Evolutionary conservation across 1,284 basidiomycete species (phyloP).

Genomic region (Rhodotorula sp.): DNA sequence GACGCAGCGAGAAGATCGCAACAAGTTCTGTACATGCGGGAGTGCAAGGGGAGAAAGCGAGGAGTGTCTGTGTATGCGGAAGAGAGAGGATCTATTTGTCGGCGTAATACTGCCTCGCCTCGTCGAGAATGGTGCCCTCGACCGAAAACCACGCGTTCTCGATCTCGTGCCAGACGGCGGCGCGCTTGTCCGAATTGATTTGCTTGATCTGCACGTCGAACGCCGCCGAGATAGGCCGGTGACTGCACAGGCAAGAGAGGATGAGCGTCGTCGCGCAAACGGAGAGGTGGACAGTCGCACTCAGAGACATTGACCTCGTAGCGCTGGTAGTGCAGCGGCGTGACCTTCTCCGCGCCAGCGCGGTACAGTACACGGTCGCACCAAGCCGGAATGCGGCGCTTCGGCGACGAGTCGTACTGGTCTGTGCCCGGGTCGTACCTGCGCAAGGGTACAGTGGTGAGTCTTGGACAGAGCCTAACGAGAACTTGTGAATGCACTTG

Average conservation of each 20-base stretch:
- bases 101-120: slow-evolving; percentile 35
- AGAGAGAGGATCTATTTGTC: neutral
- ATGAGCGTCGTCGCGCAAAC: too few relatives aligned
- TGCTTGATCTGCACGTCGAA: slow-evolving; percentile 66
- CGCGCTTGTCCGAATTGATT: slow-evolving; percentile 63
- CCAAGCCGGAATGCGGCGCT: slow-evolving; percentile 95
- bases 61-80: neutral
- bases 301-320: slow-evolving; percentile 83
- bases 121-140: slow-evolving; percentile 28
- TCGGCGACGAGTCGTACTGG: slow-evolving; percentile 91
- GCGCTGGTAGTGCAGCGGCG: slow-evolving; percentile 56
- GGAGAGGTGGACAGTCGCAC: slow-evolving; percentile 13
- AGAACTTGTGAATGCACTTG: slow-evolving; percentile 73
- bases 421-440: slow-evolving; percentile 62
- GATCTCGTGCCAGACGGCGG: slow-evolving; percentile 52
- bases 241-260: neutral
- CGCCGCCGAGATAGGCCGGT: slow-evolving; percentile 79
- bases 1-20: too few relatives aligned
- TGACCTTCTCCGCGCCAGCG: slow-evolving; percentile 33
- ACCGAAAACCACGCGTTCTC: slow-evolving; percentile 40
- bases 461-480: slow-evolving; percentile 83
- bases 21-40: too few relatives aligned
- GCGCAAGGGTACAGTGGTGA: slow-evolving; percentile 57
- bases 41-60: neutral
- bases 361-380: slow-evolving; percentile 86